Conservation (phyloP, 1,284 basidiomycete species). For the Peniophora sp. region DNA sequence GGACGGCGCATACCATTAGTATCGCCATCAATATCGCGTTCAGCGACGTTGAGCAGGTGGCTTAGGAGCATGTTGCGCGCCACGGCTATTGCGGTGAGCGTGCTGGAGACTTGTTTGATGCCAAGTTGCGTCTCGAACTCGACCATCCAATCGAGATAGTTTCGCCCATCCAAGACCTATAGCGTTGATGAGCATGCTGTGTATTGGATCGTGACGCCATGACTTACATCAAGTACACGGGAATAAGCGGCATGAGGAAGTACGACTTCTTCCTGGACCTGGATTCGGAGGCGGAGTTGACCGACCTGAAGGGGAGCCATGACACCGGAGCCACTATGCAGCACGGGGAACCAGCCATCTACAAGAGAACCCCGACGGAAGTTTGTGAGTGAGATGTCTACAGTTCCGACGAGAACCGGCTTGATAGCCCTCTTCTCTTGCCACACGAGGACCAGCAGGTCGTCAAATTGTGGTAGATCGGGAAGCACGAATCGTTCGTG, state of each 20-base stretch:
- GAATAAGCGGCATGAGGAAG: slow-evolving; percentile 55
- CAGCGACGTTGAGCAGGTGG: slow-evolving; percentile 58
- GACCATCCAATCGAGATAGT: slow-evolving; percentile 65
- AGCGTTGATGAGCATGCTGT: slow-evolving; percentile 2
- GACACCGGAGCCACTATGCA: slow-evolving; percentile 36
- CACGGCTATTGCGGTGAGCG: slow-evolving; percentile 62
- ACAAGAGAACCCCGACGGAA: slow-evolving; percentile 65
- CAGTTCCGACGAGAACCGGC: slow-evolving; percentile 47
- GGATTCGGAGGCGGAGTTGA: slow-evolving; percentile 64
- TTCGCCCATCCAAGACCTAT: slow-evolving; percentile 57
- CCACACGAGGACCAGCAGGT: slow-evolving; percentile 55
- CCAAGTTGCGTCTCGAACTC: slow-evolving; percentile 63
- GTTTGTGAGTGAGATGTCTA: slow-evolving; percentile 58
- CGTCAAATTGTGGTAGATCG: slow-evolving; percentile 66
- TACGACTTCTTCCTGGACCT: slow-evolving; percentile 74
- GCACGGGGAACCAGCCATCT: slow-evolving; percentile 80
- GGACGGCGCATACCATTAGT: slow-evolving; percentile 21
- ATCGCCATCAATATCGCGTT: slow-evolving; percentile 57
- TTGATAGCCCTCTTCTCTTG: slow-evolving; percentile 57
- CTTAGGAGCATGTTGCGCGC: slow-evolving; percentile 55
- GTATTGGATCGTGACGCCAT: slow-evolving; percentile 4
- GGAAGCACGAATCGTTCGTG: slow-evolving; percentile 68
- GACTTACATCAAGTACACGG: slow-evolving; percentile 25
- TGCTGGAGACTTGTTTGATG: slow-evolving; percentile 48
- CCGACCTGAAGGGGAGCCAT: slow-evolving; percentile 55